These are phyloP conservation scores for Phyllostachys edulis DNA, from an alignment of 176 grass and related monocot genomes.

Conservation along the genomic window DNA sequence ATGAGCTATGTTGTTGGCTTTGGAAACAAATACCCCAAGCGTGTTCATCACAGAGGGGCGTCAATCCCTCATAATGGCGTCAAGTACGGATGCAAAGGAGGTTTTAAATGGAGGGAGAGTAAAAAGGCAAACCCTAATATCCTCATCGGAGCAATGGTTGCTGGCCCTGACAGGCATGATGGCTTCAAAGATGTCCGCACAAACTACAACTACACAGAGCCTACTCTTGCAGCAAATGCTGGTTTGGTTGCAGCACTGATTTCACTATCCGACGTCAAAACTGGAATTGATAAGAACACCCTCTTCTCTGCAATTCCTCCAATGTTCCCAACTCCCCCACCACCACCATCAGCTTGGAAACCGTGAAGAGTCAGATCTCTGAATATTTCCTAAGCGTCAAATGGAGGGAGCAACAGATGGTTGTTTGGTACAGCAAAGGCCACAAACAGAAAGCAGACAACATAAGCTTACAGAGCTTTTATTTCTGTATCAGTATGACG, in stretches of 20 bases:
- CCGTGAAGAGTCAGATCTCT: conserved; percentile 45
- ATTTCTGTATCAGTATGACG: conserved; percentile 46
- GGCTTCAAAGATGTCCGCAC: conserved; percentile 85
- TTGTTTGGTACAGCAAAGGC: conserved; percentile 47
- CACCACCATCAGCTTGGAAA: conserved; percentile 81
- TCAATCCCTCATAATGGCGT: conserved; percentile 90
- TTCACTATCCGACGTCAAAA: conserved; percentile 56
- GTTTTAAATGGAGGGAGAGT: conserved; percentile 81
- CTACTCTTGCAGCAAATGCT: conserved; percentile 87
- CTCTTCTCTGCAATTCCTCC: conserved; percentile 90
- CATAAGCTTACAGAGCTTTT: conserved; percentile 43
- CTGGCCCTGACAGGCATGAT: conserved; percentile 87
- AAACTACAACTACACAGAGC: conserved; percentile 87
- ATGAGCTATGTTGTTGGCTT: conserved; percentile 86
- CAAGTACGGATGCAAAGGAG: conserved; percentile 94
- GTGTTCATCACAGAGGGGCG: conserved; percentile 82
- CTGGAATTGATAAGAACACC: conserved; percentile 81
- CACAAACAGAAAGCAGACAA: conserved; percentile 36
- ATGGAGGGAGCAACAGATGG: conserved; percentile 32
- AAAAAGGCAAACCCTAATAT: conserved; percentile 88
- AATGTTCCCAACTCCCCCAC: conserved; percentile 81
- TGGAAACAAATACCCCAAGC: conserved; percentile 79
- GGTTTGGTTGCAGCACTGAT: conserved; percentile 81
- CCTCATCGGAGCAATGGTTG: conserved; percentile 78
- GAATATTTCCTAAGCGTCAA: conserved; percentile 39